Conservation (phyloP, 768 basidiomycete species). For the Calocybe indica region DNA sequence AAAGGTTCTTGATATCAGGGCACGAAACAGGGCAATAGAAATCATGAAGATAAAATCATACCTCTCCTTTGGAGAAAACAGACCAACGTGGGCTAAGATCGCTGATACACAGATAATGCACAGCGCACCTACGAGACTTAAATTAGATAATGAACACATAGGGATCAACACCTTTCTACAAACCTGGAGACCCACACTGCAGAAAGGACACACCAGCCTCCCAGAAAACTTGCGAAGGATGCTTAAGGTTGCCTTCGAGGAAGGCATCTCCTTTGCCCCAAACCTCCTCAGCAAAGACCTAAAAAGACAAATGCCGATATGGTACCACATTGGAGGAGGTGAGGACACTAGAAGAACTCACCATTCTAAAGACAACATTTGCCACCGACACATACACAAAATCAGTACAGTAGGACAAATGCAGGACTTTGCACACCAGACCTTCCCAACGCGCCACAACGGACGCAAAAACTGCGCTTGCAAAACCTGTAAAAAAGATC, state of each 20-base stretch:
- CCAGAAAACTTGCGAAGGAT: slow-evolving; percentile 15
- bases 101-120: slow-evolving; percentile 17
- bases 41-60: slow-evolving; percentile 18
- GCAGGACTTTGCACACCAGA: background rate
- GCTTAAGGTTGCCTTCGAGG: slow-evolving; percentile 10
- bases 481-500: background rate
- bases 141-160: background rate
- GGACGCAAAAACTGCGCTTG: slow-evolving; percentile 11
- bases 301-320: slow-evolving; percentile 18
- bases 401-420: no score
- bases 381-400: no score
- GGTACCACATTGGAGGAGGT: slow-evolving; percentile 20
- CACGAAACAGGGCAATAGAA: slow-evolving; percentile 20
- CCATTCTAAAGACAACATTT: slow-evolving; percentile 4
- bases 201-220: slow-evolving; percentile 5
- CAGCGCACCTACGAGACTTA: background rate
- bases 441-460: background rate
- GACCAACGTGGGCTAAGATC: slow-evolving; percentile 22
- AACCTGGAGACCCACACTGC: slow-evolving; percentile 14
- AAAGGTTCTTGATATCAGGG: slow-evolving; percentile 16
- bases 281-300: slow-evolving; percentile 5
- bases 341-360: background rate
- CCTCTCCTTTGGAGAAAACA: slow-evolving; percentile 4
- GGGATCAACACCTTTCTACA: slow-evolving; percentile 19
- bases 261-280: slow-evolving; percentile 6